phyloP scores from a whole-genome alignment of 495 filamentous ascomycete species.

The Cercophora newfieldiana region DNA sequence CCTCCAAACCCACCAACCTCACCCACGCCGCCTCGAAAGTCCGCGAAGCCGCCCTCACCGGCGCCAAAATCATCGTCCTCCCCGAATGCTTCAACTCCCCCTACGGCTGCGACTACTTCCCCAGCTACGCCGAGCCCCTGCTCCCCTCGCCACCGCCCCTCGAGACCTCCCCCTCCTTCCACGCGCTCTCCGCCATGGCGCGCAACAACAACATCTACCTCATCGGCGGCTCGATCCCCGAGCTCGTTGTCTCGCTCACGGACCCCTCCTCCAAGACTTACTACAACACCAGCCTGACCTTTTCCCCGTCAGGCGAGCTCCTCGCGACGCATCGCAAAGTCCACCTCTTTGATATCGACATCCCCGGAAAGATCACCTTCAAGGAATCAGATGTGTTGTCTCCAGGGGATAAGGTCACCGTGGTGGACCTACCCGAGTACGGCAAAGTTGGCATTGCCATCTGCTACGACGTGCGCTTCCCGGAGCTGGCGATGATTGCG shows the following conservation, averaged over 20 bases:
- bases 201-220: slow-evolving; percentile 73
- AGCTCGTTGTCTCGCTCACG: slow-evolving; percentile 52
- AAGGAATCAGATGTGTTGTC: slow-evolving; percentile 84
- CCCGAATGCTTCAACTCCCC: slow-evolving; percentile 97
- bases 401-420: slow-evolving; percentile 76
- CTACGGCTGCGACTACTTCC: slow-evolving; percentile 91
- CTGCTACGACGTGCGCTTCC: slow-evolving; percentile 97
- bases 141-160: slow-evolving; percentile 73
- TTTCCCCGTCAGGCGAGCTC: slow-evolving; percentile 72
- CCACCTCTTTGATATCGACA: slow-evolving; percentile 99
- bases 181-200: slow-evolving; percentile 78
- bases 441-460: slow-evolving; percentile 84
- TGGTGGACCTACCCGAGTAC: slow-evolving; percentile 82
- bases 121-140: slow-evolving; percentile 85
- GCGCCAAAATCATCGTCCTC: slow-evolving; percentile 72
- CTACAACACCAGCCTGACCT: slow-evolving; percentile 89
- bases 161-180: slow-evolving; percentile 75
- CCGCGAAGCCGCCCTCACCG: slow-evolving; percentile 70
- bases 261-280: slow-evolving; percentile 51
- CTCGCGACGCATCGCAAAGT: slow-evolving; percentile 88
- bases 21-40: slow-evolving; percentile 76
- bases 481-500: slow-evolving; percentile 88
- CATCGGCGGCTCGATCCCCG: slow-evolving; percentile 91
- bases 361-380: slow-evolving; percentile 91
- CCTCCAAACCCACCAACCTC: slow-evolving; percentile 86